These are phyloP conservation scores for Phytopythium chamaehyphon DNA, from an alignment of 352 stramenopile genomes.

Conservation along the genomic window DNA sequence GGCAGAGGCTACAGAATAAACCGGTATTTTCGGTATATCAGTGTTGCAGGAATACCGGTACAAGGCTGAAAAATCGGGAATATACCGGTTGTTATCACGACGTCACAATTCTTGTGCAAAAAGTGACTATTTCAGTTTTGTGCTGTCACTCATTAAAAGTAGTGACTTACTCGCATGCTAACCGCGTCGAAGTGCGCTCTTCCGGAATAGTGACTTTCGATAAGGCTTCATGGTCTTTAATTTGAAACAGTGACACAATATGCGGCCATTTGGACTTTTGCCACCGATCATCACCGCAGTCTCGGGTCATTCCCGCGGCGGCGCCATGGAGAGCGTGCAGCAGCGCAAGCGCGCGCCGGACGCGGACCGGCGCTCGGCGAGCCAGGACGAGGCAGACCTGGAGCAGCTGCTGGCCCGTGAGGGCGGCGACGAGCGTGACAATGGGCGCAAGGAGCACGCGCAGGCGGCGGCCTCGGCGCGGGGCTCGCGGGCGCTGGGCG, in stretches of 20 bases:
- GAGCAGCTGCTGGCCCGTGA: constrained; percentile 16
- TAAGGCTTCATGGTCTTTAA: not conserved
- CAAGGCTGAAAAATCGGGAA: too few relatives aligned
- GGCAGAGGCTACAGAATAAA: not conserved
- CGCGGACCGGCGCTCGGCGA: not conserved
- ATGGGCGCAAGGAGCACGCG: constrained; percentile 2
- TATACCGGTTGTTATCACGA: too few relatives aligned
- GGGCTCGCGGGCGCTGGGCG: not conserved
- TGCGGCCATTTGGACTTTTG: not conserved
- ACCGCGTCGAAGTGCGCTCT: too few relatives aligned
- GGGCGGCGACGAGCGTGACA: constrained; percentile 15
- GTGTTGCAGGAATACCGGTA: too few relatives aligned
- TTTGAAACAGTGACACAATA: too few relatives aligned
- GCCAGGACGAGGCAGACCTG: constrained; percentile 7
- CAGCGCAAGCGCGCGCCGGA: constrained; percentile 1
- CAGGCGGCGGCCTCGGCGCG: not conserved
- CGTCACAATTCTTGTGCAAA: too few relatives aligned
- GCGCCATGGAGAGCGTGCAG: not conserved
- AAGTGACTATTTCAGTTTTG: too few relatives aligned
- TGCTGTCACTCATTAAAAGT: too few relatives aligned
- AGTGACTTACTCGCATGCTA: too few relatives aligned
- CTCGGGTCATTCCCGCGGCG: not conserved
- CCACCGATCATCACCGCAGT: not conserved
- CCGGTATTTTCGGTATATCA: too few relatives aligned
- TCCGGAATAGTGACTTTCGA: too few relatives aligned